A percentile compares a stretch with the other conserved stretches of the same genome.
These are phyloP conservation scores for Penicillium sp. DNA, from an alignment of 2,329 filamentous ascomycete genomes.

Conservation along the genomic window DNA sequence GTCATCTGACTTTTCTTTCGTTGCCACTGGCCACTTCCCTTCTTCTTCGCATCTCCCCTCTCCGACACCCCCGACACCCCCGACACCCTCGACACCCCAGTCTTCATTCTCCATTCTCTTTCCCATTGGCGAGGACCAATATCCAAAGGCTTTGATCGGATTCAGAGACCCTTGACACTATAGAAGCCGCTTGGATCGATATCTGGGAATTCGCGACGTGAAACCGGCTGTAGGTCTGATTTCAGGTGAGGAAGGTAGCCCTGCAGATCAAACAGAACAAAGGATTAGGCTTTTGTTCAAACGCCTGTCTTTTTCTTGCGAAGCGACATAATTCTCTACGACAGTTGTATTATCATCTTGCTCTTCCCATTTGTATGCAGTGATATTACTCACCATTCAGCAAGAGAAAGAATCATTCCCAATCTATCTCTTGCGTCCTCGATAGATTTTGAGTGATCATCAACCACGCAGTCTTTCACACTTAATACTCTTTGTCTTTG, in stretches of 20 bases:
- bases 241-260: constrained; percentile 17
- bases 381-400: constrained; percentile 26
- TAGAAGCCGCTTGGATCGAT: not conserved
- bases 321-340: constrained; percentile 19
- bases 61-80: not conserved
- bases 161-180: not conserved
- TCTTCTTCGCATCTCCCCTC: constrained; percentile 2
- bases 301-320: constrained; percentile 14
- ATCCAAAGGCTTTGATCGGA: not conserved
- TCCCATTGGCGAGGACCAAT: not conserved
- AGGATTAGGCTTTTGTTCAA: constrained; percentile 17
- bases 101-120: not conserved
- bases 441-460: constrained; percentile 26
- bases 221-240: constrained; percentile 3
- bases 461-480: constrained; percentile 16
- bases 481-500: constrained; percentile 11
- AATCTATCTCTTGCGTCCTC: constrained; percentile 26
- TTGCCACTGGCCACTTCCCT: constrained; percentile 7
- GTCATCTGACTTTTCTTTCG: constrained; percentile 20
- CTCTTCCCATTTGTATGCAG: constrained; percentile 37
- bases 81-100: not conserved
- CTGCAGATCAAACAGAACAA: constrained; percentile 10
- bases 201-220: not conserved
- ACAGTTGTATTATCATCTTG: constrained; percentile 32
- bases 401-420: constrained; percentile 27